phyloP scores from a whole-genome alignment of 1,139 yeast genomes.

The Saccharomycopsis hybrid region DNA sequence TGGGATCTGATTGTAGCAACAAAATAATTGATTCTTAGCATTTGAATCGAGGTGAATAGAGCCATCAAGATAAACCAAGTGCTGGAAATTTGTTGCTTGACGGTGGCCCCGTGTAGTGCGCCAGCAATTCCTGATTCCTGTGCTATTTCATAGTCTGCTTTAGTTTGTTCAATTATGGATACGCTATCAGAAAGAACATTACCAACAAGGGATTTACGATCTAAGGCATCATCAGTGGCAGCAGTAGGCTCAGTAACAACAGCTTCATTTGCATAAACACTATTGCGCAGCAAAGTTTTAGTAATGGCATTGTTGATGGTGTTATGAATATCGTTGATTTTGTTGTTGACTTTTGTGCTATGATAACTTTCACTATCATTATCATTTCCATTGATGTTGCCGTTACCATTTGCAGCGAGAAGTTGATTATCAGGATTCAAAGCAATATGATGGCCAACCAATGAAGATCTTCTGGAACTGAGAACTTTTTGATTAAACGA shows the following conservation, averaged over 20 bases:
- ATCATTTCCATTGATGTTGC: not conserved
- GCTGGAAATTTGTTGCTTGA: slow-evolving; percentile 58
- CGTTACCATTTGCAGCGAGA: not conserved
- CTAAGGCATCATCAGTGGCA: too few species aligned
- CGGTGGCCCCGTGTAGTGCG: slow-evolving; percentile 62
- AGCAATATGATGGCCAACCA: slow-evolving; percentile 20
- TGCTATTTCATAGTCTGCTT: slow-evolving; percentile 50
- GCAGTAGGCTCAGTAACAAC: not conserved
- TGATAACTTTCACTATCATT: too few species aligned
- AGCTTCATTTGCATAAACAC: not conserved
- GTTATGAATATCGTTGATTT: slow-evolving; percentile 19
- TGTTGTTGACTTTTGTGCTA: not conserved
- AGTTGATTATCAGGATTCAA: slow-evolving; percentile 1
- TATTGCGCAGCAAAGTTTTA: not conserved
- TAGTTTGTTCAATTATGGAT: slow-evolving; percentile 58
- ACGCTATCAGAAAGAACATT: slow-evolving; percentile 23
- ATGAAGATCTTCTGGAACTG: slow-evolving; percentile 13
- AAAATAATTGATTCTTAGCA: slow-evolving; percentile 86
- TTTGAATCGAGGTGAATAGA: slow-evolving; percentile 72
- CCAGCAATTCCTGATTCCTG: slow-evolving; percentile 71
- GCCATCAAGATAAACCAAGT: slow-evolving; percentile 80
- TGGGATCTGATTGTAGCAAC: slow-evolving; percentile 84
- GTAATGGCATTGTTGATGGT: slow-evolving; percentile 23
- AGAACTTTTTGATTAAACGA: slow-evolving; percentile 18
- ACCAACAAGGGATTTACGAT: not conserved